Evolutionary conservation across 495 filamentous ascomycete species (phyloP).

Genomic region (Penicillium fimorum): DNA sequence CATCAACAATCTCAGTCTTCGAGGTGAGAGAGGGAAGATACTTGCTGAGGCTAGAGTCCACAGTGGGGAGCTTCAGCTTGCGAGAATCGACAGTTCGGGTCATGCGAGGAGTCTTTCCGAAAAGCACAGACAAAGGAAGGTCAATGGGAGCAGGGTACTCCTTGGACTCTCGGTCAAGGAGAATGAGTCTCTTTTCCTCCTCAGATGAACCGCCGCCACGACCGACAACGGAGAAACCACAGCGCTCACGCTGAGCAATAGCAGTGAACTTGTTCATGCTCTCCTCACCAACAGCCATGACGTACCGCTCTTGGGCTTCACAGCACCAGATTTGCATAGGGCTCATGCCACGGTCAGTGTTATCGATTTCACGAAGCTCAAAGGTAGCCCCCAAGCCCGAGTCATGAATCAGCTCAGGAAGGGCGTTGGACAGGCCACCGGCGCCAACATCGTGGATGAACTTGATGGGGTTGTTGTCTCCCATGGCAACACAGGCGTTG

Average conservation of each 20-base stretch:
- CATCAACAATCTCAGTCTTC: conserved; percentile 62
- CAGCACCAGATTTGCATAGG: conserved; percentile 97
- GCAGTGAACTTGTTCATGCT: conserved; percentile 77
- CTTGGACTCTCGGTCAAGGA: conserved; percentile 78
- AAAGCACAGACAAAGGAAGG: conserved; percentile 85
- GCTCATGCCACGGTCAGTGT: conserved; percentile 84
- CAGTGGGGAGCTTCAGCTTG: conserved; percentile 63
- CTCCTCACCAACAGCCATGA: conserved; percentile 75
- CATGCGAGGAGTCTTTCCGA: conserved; percentile 87
- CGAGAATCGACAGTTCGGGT: conserved; percentile 74
- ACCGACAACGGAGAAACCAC: conserved; percentile 91
- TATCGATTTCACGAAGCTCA: conserved; percentile 89
- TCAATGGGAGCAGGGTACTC: conserved; percentile 81
- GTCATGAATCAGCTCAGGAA: conserved; percentile 90
- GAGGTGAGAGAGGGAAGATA: conserved; percentile 61
- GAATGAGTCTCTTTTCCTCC: conserved; percentile 65
- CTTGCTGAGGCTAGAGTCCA: conserved; percentile 64
- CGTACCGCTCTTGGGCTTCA: conserved; percentile 94
- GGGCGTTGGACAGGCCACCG: conserved; percentile 88
- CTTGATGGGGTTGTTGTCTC: conserved; percentile 79
- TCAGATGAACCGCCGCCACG: conserved; percentile 63
- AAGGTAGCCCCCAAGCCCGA: conserved; percentile 84
- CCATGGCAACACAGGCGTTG: conserved; percentile 83
- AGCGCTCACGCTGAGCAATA: conserved; percentile 84
- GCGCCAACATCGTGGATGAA: conserved; percentile 98